Evolutionary conservation across 1,284 basidiomycete species (phyloP).

Genomic region (Moniliella sp.): DNA sequence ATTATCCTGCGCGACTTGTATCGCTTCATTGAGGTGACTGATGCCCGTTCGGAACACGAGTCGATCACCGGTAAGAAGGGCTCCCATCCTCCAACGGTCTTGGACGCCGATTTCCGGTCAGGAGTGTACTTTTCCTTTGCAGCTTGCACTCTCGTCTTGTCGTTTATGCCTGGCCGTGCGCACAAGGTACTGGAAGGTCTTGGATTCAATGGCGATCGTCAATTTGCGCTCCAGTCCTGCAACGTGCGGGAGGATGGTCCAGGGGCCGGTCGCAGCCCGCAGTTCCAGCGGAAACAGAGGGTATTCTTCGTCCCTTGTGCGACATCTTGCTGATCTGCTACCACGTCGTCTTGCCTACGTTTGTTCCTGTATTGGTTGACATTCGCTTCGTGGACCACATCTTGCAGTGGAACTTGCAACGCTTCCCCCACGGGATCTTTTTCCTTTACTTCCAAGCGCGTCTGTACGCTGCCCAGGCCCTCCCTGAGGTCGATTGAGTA

Average conservation of each 20-base stretch:
- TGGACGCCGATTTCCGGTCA: conserved; percentile 74
- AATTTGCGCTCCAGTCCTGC: conserved; percentile 50
- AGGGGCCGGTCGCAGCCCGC: conserved; percentile 34
- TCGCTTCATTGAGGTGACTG: conserved; percentile 52
- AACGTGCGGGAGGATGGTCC: conserved; percentile 65
- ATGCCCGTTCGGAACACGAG: conserved; percentile 42
- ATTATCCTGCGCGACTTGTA: conserved; percentile 40
- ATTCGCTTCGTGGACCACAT: conserved; percentile 21
- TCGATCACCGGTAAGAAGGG: conserved; percentile 39
- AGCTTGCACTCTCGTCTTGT: conserved; percentile 51
- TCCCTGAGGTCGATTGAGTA: conserved; percentile 54
- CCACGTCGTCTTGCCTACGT: conserved; percentile 65
- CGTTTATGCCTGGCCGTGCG: conserved; percentile 59
- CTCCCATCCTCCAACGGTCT: conserved; percentile 25
- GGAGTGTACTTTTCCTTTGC: conserved; percentile 78
- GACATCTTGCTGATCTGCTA: conserved; percentile 75
- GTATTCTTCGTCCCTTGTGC: conserved; percentile 59
- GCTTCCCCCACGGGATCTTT: conserved; percentile 48
- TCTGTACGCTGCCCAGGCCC: conserved; percentile 52
- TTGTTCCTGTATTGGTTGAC: conserved; percentile 39
- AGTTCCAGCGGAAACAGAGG: conserved; percentile 47
- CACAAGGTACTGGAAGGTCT: conserved; percentile 48
- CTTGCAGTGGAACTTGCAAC: conserved; percentile 31
- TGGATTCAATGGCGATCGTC: conserved; percentile 69
- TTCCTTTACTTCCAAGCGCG: conserved; percentile 84